Base-by-base conservation (phyloP, 2,329 filamentous ascomycete species). In the Colletotrichum euphorbiae region DNA sequence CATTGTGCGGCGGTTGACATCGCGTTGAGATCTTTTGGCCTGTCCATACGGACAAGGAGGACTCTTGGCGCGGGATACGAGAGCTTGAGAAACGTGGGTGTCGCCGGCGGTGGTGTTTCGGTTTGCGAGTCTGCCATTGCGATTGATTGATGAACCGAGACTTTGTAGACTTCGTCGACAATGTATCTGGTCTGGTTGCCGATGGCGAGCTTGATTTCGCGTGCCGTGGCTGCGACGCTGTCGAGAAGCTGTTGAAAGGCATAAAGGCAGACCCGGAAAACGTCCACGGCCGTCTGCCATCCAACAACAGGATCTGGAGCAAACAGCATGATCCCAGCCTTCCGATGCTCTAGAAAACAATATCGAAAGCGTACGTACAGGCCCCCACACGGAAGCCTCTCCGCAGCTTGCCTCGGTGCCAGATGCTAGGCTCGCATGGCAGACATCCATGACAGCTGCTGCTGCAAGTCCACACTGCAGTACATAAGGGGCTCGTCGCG, bases 1-100 rank as follows among this genome's bases (percentile, higher is more conserved):
- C 74, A 76, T 36, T 81, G 81, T 11, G 77, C 80, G 9, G 77
- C 72, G 19, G 78, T 78, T 6, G 78, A 78, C 71, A 83, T 80
- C 52, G 76, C 81, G 70, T 83, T 82, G 11, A 80, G 72, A 59
- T 77, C 77, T 15, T 79, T 72, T 2, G 78, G 77, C 13, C 81
- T 74, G 70, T 80, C 79, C 72, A 82, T 77, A 5, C 79, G 80
- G 64, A 83, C 76, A 42, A 80, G 75, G 6, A 83, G 71, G 48
- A 81, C 76, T 7, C 78, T 76, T 6, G 79, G 77, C 36, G 80
- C 75, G 12, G 81, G 82, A 36, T 80, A 82, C 5, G 80, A 80
- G 36, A 77, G 71, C 61, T 71, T 75, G n/a, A 78, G 75, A 59
- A 77, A 78, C 9, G 70, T 71, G 8, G 76, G 75, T 1, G 77